These are phyloP conservation scores for Cryptococcus sp. DNA, from an alignment of 1,284 basidiomycete genomes.

Conservation along the genomic window DNA sequence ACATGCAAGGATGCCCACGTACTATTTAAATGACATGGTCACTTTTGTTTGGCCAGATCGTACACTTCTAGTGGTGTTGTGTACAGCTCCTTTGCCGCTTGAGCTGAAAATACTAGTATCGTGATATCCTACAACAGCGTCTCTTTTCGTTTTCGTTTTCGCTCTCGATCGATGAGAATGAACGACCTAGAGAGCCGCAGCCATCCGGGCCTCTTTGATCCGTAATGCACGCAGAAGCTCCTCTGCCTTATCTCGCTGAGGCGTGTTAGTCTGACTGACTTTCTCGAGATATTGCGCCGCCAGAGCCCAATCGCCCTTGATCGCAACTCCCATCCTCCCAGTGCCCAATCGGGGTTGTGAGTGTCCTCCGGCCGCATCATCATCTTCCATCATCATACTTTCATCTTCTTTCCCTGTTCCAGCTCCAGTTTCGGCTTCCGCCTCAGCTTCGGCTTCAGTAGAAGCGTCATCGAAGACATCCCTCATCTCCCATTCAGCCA, in stretches of 20 bases:
- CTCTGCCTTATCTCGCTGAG: constrained; percentile 44
- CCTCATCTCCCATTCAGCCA: constrained; percentile 72
- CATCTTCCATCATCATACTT: constrained; percentile 2
- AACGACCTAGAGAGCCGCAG: constrained; percentile 8
- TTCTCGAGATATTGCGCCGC: constrained; percentile 62
- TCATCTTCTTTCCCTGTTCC: neutral
- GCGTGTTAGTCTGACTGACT: constrained; percentile 63
- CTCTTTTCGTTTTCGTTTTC: too few species aligned
- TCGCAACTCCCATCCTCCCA: constrained; percentile 1
- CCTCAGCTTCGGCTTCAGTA: neutral
- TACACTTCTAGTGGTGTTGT: too few species aligned
- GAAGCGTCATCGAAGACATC: constrained; percentile 40
- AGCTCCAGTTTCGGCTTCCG: neutral
- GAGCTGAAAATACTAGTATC: too few species aligned
- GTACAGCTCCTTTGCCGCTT: too few species aligned
- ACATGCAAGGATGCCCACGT: too few species aligned
- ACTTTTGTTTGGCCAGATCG: too few species aligned
- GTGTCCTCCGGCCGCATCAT: constrained; percentile 54
- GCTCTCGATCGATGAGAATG: too few species aligned
- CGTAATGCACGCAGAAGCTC: constrained; percentile 40
- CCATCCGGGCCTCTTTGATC: constrained; percentile 34
- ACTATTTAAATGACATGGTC: too few species aligned
- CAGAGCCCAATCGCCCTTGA: constrained; percentile 41
- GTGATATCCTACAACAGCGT: too few species aligned
- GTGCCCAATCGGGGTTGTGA: constrained; percentile 55